Percentiles rank a stretch among this genome's conserved stretches.
These are phyloP conservation scores for Pisolithus tinctorius DNA, from an alignment of 768 basidiomycete genomes.

Conservation along the genomic window DNA sequence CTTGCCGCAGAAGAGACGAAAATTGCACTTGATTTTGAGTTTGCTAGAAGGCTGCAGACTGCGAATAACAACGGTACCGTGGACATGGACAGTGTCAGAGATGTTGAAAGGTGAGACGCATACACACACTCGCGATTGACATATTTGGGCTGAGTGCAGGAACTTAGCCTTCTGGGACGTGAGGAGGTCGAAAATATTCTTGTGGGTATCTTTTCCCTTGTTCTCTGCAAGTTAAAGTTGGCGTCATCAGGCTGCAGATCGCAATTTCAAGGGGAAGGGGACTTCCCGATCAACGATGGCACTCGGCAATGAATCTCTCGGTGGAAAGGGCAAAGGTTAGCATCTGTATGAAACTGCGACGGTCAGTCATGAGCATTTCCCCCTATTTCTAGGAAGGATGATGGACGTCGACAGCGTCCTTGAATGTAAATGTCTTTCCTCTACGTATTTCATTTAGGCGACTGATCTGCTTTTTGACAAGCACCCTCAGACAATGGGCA, in stretches of 20 bases:
- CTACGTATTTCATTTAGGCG: not conserved
- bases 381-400: not conserved
- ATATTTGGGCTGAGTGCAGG: not conserved
- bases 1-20: conserved; percentile 34
- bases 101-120: conserved; percentile 25
- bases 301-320: not conserved
- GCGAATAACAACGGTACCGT: conserved; percentile 20
- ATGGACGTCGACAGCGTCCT: not conserved
- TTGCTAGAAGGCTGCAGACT: conserved; percentile 29
- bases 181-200: conserved; percentile 21
- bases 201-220: conserved; percentile 7
- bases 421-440: not conserved
- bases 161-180: conserved; percentile 21
- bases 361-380: not conserved
- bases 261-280: conserved; percentile 26
- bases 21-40: conserved; percentile 29
- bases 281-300: conserved; percentile 5
- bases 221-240: not conserved
- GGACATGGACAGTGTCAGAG: conserved; percentile 23
- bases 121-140: not conserved
- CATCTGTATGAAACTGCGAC: not conserved
- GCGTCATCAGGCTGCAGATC: conserved; percentile 18
- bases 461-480: not conserved
- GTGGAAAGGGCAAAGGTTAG: not conserved
- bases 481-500: not conserved